A percentile compares a stretch with the other conserved stretches of the same genome.
These are phyloP conservation scores for Barnettozyma sucrosica DNA, from an alignment of 805 yeast species.

Conservation along the genomic window DNA sequence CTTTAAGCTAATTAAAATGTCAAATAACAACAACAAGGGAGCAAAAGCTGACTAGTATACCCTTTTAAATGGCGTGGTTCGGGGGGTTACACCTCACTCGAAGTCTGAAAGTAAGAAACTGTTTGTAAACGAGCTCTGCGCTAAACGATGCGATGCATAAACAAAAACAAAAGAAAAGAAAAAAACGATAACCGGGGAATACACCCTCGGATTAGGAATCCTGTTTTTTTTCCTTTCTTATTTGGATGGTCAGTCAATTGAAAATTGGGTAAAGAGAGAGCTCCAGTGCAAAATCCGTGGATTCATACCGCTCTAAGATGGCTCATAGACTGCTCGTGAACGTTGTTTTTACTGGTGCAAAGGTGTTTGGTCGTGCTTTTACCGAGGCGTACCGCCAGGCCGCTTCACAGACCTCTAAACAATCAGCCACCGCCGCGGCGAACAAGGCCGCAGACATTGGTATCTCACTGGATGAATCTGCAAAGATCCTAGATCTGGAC, in stretches of 20 bases:
- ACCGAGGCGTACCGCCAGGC: conserved; percentile 96
- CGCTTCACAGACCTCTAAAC: conserved; percentile 85
- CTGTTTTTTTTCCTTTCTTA: neutral
- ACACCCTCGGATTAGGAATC: neutral
- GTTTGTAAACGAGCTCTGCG: neutral
- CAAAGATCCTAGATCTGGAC: conserved; percentile 82
- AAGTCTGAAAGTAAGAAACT: neutral
- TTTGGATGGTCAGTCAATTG: neutral
- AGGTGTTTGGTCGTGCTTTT: conserved; percentile 93
- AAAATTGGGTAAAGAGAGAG: neutral
- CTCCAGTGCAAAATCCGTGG: neutral
- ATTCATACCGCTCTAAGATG: conserved; percentile 26
- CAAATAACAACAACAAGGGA: neutral
- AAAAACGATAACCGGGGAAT: neutral
- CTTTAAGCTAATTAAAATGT: neutral
- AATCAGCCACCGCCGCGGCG: conserved; percentile 47
- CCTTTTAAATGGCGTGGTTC: neutral
- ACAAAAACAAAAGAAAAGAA: neutral
- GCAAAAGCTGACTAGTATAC: neutral
- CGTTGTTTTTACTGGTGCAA: conserved; percentile 90
- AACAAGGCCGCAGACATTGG: conserved; percentile 55
- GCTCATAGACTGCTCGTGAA: conserved; percentile 90
- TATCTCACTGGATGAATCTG: conserved; percentile 81
- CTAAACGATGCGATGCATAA: conserved; percentile 2
- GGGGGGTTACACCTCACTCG: neutral